Conservation (phyloP, 2,329 filamentous ascomycete genomes). For the Trichoderma simmonsii region DNA sequence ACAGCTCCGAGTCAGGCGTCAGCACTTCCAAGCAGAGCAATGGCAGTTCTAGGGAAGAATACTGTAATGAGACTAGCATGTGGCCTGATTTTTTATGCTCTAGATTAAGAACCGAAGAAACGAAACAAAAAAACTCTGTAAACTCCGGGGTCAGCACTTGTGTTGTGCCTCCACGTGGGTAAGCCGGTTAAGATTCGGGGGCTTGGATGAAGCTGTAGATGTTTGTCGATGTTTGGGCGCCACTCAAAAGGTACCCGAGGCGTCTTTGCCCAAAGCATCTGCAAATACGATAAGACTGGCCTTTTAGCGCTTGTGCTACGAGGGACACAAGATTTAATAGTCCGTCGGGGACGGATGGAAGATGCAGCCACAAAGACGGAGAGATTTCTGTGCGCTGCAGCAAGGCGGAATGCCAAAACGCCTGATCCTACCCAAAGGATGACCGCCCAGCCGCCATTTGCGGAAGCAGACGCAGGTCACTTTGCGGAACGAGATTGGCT, state of each 20-base stretch:
- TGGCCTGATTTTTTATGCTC: not conserved
- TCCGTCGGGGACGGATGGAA: not conserved
- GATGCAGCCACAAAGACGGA: not conserved
- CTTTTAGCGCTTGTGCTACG: not conserved
- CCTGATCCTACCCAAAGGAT: not conserved
- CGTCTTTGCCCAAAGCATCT: not conserved
- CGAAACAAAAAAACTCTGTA: constrained; percentile 9
- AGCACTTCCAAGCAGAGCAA: not conserved
- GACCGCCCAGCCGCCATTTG: not conserved
- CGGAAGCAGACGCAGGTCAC: not conserved
- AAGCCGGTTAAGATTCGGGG: not conserved
- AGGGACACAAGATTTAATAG: not conserved
- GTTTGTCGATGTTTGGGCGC: no score
- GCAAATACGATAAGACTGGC: not conserved
- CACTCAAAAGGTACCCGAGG: not conserved
- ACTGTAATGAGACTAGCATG: not conserved
- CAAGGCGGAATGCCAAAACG: not conserved
- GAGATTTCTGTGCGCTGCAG: not conserved
- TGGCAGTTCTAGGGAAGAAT: not conserved
- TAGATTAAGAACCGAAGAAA: constrained; percentile 1
- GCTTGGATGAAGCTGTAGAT: not conserved
- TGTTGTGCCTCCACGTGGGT: not conserved
- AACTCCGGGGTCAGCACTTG: not conserved
- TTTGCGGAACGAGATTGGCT: not conserved
- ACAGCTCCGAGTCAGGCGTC: not conserved